Evolutionary conservation across 2,329 filamentous ascomycete species (phyloP).

Genomic region (Arthroderma uncinatum): DNA sequence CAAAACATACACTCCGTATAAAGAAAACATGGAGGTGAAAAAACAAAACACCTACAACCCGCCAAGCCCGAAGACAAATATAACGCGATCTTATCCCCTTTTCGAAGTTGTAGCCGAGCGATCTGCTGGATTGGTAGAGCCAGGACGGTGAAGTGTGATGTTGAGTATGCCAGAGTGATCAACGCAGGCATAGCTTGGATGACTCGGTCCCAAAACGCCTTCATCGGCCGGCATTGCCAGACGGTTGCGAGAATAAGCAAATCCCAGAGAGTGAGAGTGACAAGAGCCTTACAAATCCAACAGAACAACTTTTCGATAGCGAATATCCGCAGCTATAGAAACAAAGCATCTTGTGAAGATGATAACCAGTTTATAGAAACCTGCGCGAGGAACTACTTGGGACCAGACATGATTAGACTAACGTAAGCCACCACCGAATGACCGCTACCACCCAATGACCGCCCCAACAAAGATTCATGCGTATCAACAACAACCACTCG

Average conservation of each 20-base stretch:
- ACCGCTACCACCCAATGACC: too few species aligned
- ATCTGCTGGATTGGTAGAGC: conserved; percentile 19
- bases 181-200: conserved; percentile 18
- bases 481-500: too few species aligned
- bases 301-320: background rate
- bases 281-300: background rate
- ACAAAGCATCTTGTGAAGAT: background rate
- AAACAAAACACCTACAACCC: conserved; percentile 15
- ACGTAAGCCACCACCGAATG: too few species aligned
- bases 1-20: background rate
- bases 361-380: background rate
- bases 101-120: conserved; percentile 15
- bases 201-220: conserved; percentile 17
- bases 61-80: conserved; percentile 18
- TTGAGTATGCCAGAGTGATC: conserved; percentile 17
- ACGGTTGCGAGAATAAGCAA: conserved; percentile 17
- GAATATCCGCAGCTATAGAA: background rate
- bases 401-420: too few species aligned
- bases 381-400: background rate
- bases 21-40: background rate
- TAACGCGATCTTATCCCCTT: conserved; percentile 16
- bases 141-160: conserved; percentile 19
- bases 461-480: too few species aligned
- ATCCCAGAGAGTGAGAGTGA: too few species aligned
- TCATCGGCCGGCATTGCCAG: conserved; percentile 19